These are phyloP conservation scores for Eremomyces bilateralis DNA, from an alignment of 495 filamentous ascomycete species.

Conservation along the genomic window DNA sequence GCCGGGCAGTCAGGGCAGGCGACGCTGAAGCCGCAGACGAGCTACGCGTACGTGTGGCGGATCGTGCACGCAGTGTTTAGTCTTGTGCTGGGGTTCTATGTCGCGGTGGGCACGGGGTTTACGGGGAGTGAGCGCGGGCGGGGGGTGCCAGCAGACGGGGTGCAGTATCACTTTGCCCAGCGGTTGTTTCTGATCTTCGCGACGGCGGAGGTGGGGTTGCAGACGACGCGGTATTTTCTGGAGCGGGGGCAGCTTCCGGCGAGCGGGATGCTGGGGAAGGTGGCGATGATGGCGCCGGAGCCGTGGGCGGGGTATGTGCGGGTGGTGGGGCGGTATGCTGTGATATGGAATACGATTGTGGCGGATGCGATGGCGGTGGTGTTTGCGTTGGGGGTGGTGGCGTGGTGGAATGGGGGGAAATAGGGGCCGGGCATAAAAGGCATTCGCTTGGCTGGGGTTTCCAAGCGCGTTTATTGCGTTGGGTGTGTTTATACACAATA, in stretches of 20 bases:
- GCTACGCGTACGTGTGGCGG: conserved; percentile 45
- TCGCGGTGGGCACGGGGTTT: conserved; percentile 41
- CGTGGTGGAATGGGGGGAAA: conserved; percentile 39
- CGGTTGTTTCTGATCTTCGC: conserved; percentile 53
- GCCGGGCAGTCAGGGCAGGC: conserved; percentile 15
- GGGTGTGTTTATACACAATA: too few relatives aligned
- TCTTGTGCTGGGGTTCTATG: conserved; percentile 46
- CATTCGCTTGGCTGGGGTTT: too few relatives aligned
- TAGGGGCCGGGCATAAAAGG: too few relatives aligned
- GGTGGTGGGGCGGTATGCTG: conserved; percentile 42
- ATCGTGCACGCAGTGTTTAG: conserved; percentile 56
- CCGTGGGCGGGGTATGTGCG: conserved; percentile 32
- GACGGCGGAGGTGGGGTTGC: conserved; percentile 54
- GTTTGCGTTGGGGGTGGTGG: conserved; percentile 53
- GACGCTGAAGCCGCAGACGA: conserved; percentile 19
- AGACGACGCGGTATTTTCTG: conserved; percentile 41
- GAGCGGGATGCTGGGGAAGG: conserved; percentile 29
- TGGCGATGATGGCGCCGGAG: conserved; percentile 35
- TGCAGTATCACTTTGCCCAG: conserved; percentile 5
- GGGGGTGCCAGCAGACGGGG: conserved; percentile 11
- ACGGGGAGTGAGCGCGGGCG: conserved; percentile 22
- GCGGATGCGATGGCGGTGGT: conserved; percentile 46
- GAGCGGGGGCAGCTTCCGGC: conserved; percentile 28
- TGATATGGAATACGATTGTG: conserved; percentile 40
- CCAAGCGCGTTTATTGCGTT: too few relatives aligned